Evolutionary conservation across 768 basidiomycete genomes (phyloP).

Genomic region (Termitomyces bulborhizus): DNA sequence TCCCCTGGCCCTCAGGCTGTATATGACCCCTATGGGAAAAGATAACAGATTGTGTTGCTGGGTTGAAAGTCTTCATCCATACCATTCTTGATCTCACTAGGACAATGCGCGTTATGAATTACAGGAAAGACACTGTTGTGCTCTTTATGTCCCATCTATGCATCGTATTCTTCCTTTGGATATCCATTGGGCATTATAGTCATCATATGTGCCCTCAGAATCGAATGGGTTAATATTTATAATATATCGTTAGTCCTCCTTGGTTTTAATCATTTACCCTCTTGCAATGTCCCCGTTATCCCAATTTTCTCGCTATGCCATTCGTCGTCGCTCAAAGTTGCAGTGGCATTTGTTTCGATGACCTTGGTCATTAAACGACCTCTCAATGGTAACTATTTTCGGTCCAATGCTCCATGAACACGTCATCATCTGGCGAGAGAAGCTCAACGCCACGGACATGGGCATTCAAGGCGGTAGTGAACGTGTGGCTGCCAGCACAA

Average conservation of each 20-base stretch:
- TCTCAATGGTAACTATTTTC: neutral
- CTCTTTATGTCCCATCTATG: constrained; percentile 7
- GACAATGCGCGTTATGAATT: neutral
- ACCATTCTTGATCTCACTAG: constrained; percentile 8
- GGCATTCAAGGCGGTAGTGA: too few species aligned
- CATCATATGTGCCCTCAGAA: constrained; percentile 4
- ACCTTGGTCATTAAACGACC: too few species aligned
- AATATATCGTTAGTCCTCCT: neutral
- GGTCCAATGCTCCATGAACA: neutral
- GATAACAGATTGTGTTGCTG: constrained; percentile 2
- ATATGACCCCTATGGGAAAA: constrained; percentile 19
- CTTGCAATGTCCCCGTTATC: neutral
- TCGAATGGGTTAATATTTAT: constrained; percentile 1
- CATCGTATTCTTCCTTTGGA: constrained; percentile 4
- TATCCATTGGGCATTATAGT: constrained; percentile 1
- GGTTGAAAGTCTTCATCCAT: constrained; percentile 3
- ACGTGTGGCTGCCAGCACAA: neutral
- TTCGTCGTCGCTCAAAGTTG: neutral
- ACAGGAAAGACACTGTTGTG: constrained; percentile 9
- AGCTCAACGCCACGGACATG: neutral
- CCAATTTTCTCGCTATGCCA: neutral
- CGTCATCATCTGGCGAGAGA: neutral
- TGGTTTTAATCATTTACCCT: constrained; percentile 6
- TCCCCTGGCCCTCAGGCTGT: constrained; percentile 43
- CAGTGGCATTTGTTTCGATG: too few species aligned